These are phyloP conservation scores for Ophiocordyceps camponoti-leonardi DNA, from an alignment of 2,329 filamentous ascomycete species.

Conservation along the genomic window DNA sequence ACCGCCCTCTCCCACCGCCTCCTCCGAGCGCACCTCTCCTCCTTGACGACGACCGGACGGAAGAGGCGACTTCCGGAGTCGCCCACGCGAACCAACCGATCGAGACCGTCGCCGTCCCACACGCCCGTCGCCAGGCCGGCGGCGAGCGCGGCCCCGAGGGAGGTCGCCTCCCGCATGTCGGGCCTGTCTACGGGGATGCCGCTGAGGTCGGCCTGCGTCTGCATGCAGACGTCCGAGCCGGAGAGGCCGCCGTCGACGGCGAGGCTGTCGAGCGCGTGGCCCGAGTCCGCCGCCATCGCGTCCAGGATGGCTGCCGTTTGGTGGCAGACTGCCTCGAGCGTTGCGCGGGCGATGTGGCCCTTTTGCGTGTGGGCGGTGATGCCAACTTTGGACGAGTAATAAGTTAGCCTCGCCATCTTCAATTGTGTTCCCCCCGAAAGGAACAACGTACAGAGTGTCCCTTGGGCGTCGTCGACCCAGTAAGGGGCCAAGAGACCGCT, in stretches of 20 bases:
- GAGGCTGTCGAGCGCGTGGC: constrained; percentile 55
- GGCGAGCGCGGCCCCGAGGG: constrained; percentile 74
- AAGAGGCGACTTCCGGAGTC: constrained; percentile 53
- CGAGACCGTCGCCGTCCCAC: constrained; percentile 60
- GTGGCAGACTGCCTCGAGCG: constrained; percentile 80
- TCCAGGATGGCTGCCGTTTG: constrained; percentile 85
- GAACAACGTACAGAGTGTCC: constrained; percentile 60
- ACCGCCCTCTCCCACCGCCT: constrained; percentile 39
- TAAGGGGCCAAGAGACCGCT: constrained; percentile 84
- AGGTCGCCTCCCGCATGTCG: constrained; percentile 79
- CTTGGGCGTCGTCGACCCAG: constrained; percentile 86
- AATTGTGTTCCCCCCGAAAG: too few species aligned
- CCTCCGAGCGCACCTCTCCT: constrained; percentile 23
- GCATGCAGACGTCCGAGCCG: constrained; percentile 81
- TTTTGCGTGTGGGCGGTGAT: constrained; percentile 73
- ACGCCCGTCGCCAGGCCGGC: constrained; percentile 70
- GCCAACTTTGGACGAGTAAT: constrained; percentile 33
- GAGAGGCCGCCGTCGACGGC: constrained; percentile 83
- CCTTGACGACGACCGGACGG: constrained; percentile 39
- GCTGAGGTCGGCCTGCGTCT: constrained; percentile 75
- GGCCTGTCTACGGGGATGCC: constrained; percentile 70
- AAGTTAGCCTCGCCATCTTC: too few species aligned
- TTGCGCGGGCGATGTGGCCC: constrained; percentile 76
- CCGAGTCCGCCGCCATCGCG: constrained; percentile 77
- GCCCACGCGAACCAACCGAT: constrained; percentile 59